phyloP scores from a whole-genome alignment of 176 grass and related monocot species.

The Pontederia paniculata region DNA sequence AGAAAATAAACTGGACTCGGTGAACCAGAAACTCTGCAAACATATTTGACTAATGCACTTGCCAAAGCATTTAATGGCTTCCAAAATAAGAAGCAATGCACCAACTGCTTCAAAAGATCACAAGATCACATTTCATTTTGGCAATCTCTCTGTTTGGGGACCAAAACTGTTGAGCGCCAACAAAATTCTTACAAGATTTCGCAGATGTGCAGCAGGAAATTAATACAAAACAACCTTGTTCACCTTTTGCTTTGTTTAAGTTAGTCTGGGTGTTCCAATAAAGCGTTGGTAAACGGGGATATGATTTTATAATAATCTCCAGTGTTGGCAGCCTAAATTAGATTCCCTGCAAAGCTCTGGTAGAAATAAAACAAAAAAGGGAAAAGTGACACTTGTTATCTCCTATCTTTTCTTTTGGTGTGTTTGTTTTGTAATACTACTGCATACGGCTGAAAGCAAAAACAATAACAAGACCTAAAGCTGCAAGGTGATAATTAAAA shows the following conservation, averaged over 20 bases:
- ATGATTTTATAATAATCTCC: background rate
- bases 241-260: background rate
- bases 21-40: no score
- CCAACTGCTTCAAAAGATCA: no score
- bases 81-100: no score
- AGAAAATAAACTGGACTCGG: no score
- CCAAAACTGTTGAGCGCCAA: no score
- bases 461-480: background rate
- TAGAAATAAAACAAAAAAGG: slow-evolving; percentile 2
- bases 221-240: background rate
- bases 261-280: background rate
- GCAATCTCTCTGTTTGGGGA: no score
- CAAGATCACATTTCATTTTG: no score
- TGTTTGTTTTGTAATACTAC: background rate
- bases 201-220: no score
- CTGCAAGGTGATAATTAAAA: no score
- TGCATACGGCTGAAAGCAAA: background rate
- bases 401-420: background rate
- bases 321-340: background rate
- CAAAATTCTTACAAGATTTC: no score
- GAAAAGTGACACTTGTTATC: background rate
- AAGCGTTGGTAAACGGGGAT: slow-evolving; percentile 3
- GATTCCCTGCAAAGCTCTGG: background rate
- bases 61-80: no score
- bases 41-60: no score